Evolutionary conservation across 331 rosid genomes (phyloP), one percentile per base, ranked within the genome.

Genomic region (Rhamnella rubrinervis): DNA sequence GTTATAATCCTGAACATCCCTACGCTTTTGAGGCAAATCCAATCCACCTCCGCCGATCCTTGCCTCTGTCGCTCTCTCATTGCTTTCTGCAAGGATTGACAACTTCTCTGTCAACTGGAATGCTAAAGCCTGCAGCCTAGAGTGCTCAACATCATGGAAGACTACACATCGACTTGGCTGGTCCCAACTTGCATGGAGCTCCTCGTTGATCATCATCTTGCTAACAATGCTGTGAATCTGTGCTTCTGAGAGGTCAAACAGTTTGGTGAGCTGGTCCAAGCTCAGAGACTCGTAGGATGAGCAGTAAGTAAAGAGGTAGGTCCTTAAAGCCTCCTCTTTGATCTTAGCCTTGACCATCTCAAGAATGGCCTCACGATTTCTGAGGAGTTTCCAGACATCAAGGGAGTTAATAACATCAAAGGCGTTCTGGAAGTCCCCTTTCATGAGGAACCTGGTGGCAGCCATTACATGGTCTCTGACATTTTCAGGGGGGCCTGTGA

Each of bases 391-490:
- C 99, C 99, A 95, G 6, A 81, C 92, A 75, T 87, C 97, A 57
- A 95, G 86, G 67, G 99, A 91, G 14, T 67, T 77, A 67, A 91
- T 83, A 31, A 89, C 83, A 15, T 85, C 92, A 77, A 78, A 87
- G 18, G 96, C 84, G 80, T 80, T 87, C 21, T 86, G 85, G 79
- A 67, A 89, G 70, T 91, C 96, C 39, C 97, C 99, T 71, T 86
- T 87, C 62, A 59, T 71, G 57, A 95, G 96, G 61, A 82, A 87
- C 81, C 99, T 66, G 13, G 96, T 85, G 37, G 99, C 99, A 74
- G 97, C 93, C 96, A 95, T 89, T 47, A 95, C 84, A 51, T 95
- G 99, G 68, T 95, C 99, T 59, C 96, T 80, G 11, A 95, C 99
- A 76, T 82, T 95, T 79, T 95, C 99, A 2, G 99, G 99, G 21